phyloP scores from a whole-genome alignment of 129 eudicot species.

The Flaveria sonorensis region DNA sequence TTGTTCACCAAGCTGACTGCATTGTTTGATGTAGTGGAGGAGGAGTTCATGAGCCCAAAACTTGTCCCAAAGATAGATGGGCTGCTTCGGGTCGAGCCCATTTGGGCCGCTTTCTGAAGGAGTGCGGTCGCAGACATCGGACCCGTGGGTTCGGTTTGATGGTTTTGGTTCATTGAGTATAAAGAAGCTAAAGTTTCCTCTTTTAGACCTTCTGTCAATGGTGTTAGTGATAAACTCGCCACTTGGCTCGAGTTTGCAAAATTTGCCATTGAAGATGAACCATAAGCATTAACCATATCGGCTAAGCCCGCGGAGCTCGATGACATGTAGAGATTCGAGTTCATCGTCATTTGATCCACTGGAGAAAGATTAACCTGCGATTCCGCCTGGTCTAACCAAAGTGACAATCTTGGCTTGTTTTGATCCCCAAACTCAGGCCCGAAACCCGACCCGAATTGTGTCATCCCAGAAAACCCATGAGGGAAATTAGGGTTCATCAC shows the following conservation, averaged over 20 bases:
- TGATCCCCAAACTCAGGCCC: constrained; percentile 46
- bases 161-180: constrained; percentile 47
- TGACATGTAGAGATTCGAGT: constrained; percentile 53
- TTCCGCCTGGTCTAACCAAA: constrained; percentile 74
- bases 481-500: constrained; percentile 49
- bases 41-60: constrained; percentile 62
- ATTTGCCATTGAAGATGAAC: constrained; percentile 56
- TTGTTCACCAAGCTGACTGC: constrained; percentile 35
- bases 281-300: constrained; percentile 59
- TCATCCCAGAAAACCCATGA: constrained; percentile 54
- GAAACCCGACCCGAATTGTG: constrained; percentile 44
- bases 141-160: constrained; percentile 39
- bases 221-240: constrained; percentile 48
- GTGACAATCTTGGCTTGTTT: constrained; percentile 63
- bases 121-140: constrained; percentile 98
- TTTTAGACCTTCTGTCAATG: constrained; percentile 42
- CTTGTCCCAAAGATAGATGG: constrained; percentile 56
- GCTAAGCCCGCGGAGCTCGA: constrained; percentile 42
- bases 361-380: constrained; percentile 54
- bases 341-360: constrained; percentile 36
- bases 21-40: constrained; percentile 36
- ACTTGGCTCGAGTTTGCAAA: constrained; percentile 36
- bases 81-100: constrained; percentile 82
- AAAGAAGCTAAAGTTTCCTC: constrained; percentile 57
- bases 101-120: constrained; percentile 91